phyloP scores from a whole-genome alignment of 148 eudicot genomes.

The Amaranthus palmeri region DNA sequence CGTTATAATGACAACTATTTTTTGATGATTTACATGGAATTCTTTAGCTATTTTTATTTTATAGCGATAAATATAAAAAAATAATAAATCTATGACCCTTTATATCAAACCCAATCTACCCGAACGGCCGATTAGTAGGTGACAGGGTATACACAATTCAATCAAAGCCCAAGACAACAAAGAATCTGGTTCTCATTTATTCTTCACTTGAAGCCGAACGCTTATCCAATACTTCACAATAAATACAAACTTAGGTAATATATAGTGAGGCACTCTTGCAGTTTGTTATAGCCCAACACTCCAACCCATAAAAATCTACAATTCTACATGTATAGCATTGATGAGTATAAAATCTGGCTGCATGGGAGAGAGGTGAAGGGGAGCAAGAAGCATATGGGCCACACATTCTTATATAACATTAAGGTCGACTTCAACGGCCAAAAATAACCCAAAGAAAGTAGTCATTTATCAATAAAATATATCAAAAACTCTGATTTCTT shows the following conservation, averaged over 20 bases:
- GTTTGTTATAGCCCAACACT: neutral
- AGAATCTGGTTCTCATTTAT: no score
- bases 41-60: no score
- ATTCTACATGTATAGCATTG: neutral
- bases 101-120: no score
- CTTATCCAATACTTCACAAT: neutral
- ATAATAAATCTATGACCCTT: no score
- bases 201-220: neutral
- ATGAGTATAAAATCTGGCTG: neutral
- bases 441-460: neutral
- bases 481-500: neutral
- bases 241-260: no score
- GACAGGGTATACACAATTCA: no score
- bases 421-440: neutral
- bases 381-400: neutral
- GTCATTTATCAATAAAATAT: neutral
- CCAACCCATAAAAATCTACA: neutral
- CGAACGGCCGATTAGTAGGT: no score
- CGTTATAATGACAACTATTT: no score
- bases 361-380: neutral
- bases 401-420: neutral
- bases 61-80: no score
- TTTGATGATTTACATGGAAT: no score
- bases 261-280: neutral
- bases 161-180: no score